phyloP scores from a whole-genome alignment of 1,284 basidiomycete species.

The Porodaedalea pini region DNA sequence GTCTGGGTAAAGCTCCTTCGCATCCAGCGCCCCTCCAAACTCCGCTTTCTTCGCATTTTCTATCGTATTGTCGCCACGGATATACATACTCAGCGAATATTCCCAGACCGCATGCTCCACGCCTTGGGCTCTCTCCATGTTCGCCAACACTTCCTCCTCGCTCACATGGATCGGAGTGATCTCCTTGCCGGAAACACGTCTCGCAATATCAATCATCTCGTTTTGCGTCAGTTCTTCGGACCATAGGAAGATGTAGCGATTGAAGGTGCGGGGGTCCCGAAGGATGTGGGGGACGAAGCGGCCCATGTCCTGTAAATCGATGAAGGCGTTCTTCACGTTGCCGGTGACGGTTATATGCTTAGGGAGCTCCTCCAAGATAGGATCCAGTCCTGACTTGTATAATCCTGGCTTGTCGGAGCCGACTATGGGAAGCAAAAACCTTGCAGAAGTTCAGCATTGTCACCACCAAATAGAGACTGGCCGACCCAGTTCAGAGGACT shows the following conservation, averaged over 20 bases:
- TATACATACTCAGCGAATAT: slow-evolving; percentile 7
- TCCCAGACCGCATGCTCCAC: background rate
- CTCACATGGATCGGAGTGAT: background rate
- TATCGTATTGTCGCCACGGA: slow-evolving; percentile 16
- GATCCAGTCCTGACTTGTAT: too few relatives aligned
- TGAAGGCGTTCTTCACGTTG: slow-evolving; percentile 20
- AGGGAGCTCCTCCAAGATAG: too few relatives aligned
- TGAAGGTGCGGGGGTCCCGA: slow-evolving; percentile 27
- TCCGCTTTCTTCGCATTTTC: slow-evolving; percentile 21
- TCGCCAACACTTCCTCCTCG: slow-evolving; percentile 2
- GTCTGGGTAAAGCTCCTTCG: slow-evolving; percentile 19
- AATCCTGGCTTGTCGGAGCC: too few relatives aligned
- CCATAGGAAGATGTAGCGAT: slow-evolving; percentile 29
- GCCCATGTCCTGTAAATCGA: slow-evolving; percentile 17
- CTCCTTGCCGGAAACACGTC: background rate
- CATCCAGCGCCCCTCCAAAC: slow-evolving; percentile 15
- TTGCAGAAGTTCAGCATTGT: slow-evolving; percentile 2
- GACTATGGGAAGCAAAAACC: background rate
- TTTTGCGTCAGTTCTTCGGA: slow-evolving; percentile 26
- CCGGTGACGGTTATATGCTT: slow-evolving; percentile 3
- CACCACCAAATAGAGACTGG: background rate
- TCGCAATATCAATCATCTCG: slow-evolving; percentile 1
- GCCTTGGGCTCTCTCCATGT: background rate
- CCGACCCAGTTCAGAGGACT: too few relatives aligned
- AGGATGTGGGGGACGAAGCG: slow-evolving; percentile 21